A percentile compares a stretch with the other conserved stretches of the same genome.
Evolutionary conservation across 1,284 basidiomycete genomes (phyloP).

Genomic region (Rhodofomes roseus): DNA sequence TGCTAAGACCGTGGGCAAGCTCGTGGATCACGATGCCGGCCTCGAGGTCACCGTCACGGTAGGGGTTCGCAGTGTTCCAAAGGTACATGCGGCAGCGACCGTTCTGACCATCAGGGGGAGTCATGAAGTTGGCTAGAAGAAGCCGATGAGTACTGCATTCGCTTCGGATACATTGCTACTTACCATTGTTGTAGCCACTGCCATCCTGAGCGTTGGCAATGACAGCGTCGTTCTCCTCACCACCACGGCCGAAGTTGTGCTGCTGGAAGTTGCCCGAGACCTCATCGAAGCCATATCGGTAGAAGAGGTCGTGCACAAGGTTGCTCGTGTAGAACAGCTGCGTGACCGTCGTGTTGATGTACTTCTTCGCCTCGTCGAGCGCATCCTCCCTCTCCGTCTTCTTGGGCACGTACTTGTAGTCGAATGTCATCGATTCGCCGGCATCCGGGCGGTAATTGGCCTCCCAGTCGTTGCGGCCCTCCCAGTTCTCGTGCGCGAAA

Average conservation of each 20-base stretch:
- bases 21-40: conserved; percentile 94
- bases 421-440: conserved; percentile 54
- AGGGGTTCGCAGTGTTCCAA: conserved; percentile 88
- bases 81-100: conserved; percentile 96
- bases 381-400: conserved; percentile 46
- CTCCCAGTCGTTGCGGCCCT: conserved; percentile 73
- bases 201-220: conserved; percentile 96
- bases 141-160: background rate
- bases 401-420: conserved; percentile 66
- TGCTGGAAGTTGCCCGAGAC: conserved; percentile 96
- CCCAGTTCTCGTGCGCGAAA: conserved; percentile 88
- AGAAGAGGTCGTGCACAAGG: conserved; percentile 74
- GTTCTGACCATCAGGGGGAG: conserved; percentile 70
- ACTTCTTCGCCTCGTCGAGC: conserved; percentile 67
- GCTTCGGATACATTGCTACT: background rate
- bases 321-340: conserved; percentile 95
- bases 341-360: conserved; percentile 83
- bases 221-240: conserved; percentile 83
- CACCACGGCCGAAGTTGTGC: conserved; percentile 90
- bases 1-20: conserved; percentile 86
- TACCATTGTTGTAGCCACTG: conserved; percentile 82
- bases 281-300: conserved; percentile 85
- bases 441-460: conserved; percentile 78
- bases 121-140: conserved; percentile 65
- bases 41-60: conserved; percentile 93